Base-by-base conservation (phyloP, 352 stramenopile genomes). In the Globisporangium takayamanum region DNA sequence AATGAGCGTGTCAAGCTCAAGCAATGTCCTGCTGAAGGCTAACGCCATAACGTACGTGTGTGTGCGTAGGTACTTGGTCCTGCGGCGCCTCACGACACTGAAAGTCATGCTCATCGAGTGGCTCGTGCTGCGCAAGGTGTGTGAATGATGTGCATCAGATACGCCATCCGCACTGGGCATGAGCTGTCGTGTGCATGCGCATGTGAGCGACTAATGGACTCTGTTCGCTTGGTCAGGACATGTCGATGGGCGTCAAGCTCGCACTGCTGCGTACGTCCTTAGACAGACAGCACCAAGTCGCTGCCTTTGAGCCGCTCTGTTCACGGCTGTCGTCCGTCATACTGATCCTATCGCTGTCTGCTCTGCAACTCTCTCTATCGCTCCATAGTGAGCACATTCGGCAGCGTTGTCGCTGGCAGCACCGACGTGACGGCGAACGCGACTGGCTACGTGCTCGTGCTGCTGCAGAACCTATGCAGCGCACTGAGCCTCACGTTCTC, bases 101-200 rank as follows among this genome's bases (percentile, higher is more conserved):
- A 88, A 85, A 33, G 79, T 90, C 54, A 73, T 90, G 68, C 64
- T 88, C 53, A 86, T 90, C 64, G 80, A 90, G 57, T 88, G 76
- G 75, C 66, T 90, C 66, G 72, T 88, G 55, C 69, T 88, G 45
- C 62, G 74, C 66, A 86, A 90, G 62, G 72, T 76, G n/a, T 18
- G 51, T 37, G 7, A 4, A 12, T 52, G 47, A 2, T 15, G 49
- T 26, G 15, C 36, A 18, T 50, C n/a, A 28, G 7, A 7, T 28
- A 18, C 33, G 46, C 10, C 2, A 10, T 16, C 20, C 15, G 20
- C 2, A 2, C 12, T 10, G 20, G 0, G 11, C 46, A 18, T 0
- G 26, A n/a, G 46, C 5, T 16, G 45, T 33, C 5, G 28, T 33
- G 3, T 33, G 28, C 28, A 33, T 16, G 45, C 20, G 8, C n/a